phyloP scores from a whole-genome alignment of 129 eudicot species.

The Tanacetum coccineum region DNA sequence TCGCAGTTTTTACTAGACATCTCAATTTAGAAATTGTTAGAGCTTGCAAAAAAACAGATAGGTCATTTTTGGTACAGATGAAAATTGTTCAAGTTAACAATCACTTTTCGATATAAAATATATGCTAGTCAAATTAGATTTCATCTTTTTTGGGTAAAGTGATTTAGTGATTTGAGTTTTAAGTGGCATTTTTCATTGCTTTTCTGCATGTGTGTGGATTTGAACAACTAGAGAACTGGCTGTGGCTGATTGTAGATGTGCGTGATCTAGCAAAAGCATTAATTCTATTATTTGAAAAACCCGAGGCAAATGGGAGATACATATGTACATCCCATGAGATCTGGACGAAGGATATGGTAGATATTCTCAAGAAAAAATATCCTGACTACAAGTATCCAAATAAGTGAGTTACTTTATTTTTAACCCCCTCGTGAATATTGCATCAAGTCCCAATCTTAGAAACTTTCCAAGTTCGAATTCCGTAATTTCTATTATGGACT shows the following conservation, averaged over 20 bases:
- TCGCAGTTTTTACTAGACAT: no score
- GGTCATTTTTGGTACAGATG: no score
- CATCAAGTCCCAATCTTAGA: background rate
- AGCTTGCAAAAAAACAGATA: no score
- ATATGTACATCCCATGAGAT: constrained; percentile 51
- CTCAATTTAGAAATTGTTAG: no score
- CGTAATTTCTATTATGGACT: no score
- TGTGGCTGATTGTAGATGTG: constrained; percentile 60
- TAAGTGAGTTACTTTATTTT: constrained; percentile 36
- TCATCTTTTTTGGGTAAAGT: no score
- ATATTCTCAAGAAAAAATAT: constrained; percentile 49
- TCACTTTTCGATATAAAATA: background rate
- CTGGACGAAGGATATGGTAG: constrained; percentile 45
- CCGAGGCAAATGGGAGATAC: constrained; percentile 84
- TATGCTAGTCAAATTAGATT: no score
- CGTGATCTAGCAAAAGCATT: constrained; percentile 78
- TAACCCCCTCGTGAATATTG: background rate
- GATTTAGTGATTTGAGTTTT: background rate
- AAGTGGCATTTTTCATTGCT: constrained; percentile 1
- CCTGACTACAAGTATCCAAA: constrained; percentile 65
- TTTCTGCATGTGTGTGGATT: constrained; percentile 33
- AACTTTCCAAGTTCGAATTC: constrained; percentile 2
- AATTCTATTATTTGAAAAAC: constrained; percentile 53
- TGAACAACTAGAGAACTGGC: constrained; percentile 51
- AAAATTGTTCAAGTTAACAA: no score